Evolutionary conservation across 768 basidiomycete genomes (phyloP).

Genomic region (Tricholoma sp.): DNA sequence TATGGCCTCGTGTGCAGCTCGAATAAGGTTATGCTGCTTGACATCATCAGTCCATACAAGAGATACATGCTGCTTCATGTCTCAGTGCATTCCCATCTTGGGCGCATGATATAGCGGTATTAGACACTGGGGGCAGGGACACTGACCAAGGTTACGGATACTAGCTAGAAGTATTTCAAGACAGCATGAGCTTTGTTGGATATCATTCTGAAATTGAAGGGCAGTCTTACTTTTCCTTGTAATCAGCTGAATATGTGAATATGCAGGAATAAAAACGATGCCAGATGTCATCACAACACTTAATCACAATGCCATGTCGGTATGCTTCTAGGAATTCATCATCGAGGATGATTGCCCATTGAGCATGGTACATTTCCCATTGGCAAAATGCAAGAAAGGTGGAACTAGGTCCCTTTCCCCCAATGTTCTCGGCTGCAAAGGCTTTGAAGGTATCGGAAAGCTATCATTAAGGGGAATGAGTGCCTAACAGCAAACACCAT

Average conservation of each 20-base stretch:
- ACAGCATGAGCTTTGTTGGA: too few species aligned
- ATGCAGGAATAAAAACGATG: too few species aligned
- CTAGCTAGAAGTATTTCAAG: background rate
- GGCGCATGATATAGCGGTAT: conserved; percentile 16
- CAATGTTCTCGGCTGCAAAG: background rate
- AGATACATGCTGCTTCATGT: conserved; percentile 7
- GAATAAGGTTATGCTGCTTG: conserved; percentile 7
- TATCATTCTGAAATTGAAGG: too few species aligned
- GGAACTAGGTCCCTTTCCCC: background rate
- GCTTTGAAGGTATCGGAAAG: background rate
- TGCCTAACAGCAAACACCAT: background rate
- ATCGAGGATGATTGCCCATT: conserved; percentile 10
- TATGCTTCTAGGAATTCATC: too few species aligned
- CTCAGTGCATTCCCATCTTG: conserved; percentile 17
- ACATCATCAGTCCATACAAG: conserved; percentile 5
- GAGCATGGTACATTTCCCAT: conserved; percentile 21
- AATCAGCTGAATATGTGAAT: too few species aligned
- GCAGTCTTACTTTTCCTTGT: background rate
- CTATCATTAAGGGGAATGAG: background rate
- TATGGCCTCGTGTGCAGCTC: conserved; percentile 17
- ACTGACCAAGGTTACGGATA: conserved; percentile 26
- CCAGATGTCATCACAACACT: too few species aligned
- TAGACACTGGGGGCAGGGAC: conserved; percentile 15
- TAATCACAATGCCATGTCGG: too few species aligned
- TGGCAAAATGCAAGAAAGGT: conserved; percentile 14